Conservation (phyloP, 441 rosid species). For the Erodium texanum region DNA sequence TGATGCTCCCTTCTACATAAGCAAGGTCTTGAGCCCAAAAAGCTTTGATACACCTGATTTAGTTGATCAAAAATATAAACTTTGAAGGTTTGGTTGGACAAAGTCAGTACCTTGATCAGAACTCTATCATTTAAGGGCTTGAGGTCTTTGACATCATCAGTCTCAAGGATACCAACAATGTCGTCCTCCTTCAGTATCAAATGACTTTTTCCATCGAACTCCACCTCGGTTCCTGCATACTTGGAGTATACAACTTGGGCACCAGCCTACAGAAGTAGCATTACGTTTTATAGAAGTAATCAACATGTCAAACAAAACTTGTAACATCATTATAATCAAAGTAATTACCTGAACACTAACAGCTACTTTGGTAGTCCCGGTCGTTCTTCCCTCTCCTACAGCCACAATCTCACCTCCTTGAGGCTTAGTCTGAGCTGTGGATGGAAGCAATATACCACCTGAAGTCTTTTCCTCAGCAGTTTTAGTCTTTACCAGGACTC, state of each 20-base stretch:
- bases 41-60: too few species aligned
- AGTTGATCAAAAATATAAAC: too few species aligned
- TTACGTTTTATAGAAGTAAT: background rate
- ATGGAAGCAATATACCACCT: slow-evolving; percentile 81
- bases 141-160: slow-evolving; percentile 83
- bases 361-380: slow-evolving; percentile 50
- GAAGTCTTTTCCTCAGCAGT: slow-evolving; percentile 69
- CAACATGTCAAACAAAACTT: background rate
- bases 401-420: slow-evolving; percentile 91
- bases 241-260: slow-evolving; percentile 72
- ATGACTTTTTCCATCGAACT: slow-evolving; percentile 67
- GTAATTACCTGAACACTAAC: slow-evolving; percentile 47
- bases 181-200: slow-evolving; percentile 88
- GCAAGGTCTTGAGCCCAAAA: too few species aligned
- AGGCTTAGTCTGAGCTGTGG: slow-evolving; percentile 72
- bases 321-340: background rate
- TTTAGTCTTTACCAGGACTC: slow-evolving; percentile 81
- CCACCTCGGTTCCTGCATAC: slow-evolving; percentile 82
- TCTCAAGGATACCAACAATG: slow-evolving; percentile 78
- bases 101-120: slow-evolving; percentile 59
- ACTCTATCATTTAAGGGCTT: slow-evolving; percentile 84
- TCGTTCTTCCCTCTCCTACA: slow-evolving; percentile 72
- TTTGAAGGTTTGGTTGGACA: background rate
- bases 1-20: too few species aligned
- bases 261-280: slow-evolving; percentile 48